Conservation (phyloP, 2,329 filamentous ascomycete genomes). For the Xylariaceae sp. region DNA sequence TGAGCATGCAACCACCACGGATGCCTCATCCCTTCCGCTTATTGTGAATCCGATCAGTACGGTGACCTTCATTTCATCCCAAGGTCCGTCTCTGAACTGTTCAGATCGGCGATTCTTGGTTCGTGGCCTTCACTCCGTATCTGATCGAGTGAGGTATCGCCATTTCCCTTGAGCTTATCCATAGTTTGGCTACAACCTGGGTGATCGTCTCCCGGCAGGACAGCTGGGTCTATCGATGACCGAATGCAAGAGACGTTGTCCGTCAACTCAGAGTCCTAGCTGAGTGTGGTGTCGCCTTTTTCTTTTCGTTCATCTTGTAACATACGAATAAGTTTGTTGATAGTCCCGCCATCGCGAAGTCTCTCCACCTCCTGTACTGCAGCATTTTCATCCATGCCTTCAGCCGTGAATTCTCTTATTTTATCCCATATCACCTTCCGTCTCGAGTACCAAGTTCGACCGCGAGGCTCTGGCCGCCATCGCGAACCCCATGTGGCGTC, state of each 20-base stretch:
- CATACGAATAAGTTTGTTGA: slow-evolving; percentile 36
- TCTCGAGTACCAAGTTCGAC: slow-evolving; percentile 36
- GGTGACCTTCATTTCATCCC: no score
- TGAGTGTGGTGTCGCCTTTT: slow-evolving; percentile 11
- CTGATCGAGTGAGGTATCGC: neutral
- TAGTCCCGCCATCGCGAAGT: slow-evolving; percentile 34
- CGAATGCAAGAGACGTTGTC: no score
- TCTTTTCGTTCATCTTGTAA: slow-evolving; percentile 36
- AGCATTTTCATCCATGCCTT: slow-evolving; percentile 34
- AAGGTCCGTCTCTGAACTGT: neutral
- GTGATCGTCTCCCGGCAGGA: no score
- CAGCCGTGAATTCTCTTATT: slow-evolving; percentile 34
- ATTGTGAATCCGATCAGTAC: neutral
- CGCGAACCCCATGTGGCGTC: slow-evolving; percentile 34
- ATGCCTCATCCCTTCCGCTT: slow-evolving; percentile 17
- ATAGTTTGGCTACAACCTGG: no score
- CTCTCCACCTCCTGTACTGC: slow-evolving; percentile 35
- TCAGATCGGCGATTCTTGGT: neutral
- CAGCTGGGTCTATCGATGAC: no score
- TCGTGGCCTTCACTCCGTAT: neutral
- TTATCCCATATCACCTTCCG: slow-evolving; percentile 39
- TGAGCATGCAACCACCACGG: slow-evolving; percentile 26
- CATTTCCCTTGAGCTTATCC: no score
- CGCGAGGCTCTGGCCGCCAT: slow-evolving; percentile 36
- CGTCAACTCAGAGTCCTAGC: no score